phyloP scores from a whole-genome alignment of 768 basidiomycete genomes.

The Hortiboletus campestris region DNA sequence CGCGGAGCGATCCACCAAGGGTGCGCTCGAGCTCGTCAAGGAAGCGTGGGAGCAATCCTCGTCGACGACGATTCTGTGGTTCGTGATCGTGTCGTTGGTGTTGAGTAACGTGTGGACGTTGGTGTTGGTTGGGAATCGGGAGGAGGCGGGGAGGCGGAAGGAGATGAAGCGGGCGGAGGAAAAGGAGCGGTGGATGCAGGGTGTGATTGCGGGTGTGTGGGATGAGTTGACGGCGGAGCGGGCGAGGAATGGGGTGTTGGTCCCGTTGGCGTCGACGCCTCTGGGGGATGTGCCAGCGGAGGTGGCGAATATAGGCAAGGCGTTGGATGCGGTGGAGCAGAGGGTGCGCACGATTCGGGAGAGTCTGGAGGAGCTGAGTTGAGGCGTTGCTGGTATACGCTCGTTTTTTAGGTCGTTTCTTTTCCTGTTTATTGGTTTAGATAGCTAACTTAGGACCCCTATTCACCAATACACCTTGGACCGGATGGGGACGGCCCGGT shows the following conservation, averaged over 20 bases:
- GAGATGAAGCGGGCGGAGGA: constrained; percentile 57
- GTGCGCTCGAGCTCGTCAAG: constrained; percentile 71
- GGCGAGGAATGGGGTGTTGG: constrained; percentile 14
- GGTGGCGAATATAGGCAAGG: constrained; percentile 43
- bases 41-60: constrained; percentile 82
- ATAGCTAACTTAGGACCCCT: no score
- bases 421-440: not conserved
- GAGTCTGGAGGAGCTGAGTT: constrained; percentile 37
- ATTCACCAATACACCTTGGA: no score
- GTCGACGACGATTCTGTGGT: constrained; percentile 66
- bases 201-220: constrained; percentile 68
- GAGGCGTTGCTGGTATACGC: not conserved
- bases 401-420: not conserved
- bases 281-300: constrained; percentile 45
- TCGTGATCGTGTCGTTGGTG: constrained; percentile 70
- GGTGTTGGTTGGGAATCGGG: constrained; percentile 46
- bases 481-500: no score
- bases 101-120: constrained; percentile 77
- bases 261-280: constrained; percentile 19
- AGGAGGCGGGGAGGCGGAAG: constrained; percentile 45
- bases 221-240: constrained; percentile 61
- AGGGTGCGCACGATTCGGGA: constrained; percentile 49
- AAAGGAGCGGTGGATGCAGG: constrained; percentile 72
- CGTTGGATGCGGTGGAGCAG: constrained; percentile 59
- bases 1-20: constrained; percentile 64